Evolutionary conservation across 83 land plant species (phyloP).

Genomic region (Picea mariana): DNA sequence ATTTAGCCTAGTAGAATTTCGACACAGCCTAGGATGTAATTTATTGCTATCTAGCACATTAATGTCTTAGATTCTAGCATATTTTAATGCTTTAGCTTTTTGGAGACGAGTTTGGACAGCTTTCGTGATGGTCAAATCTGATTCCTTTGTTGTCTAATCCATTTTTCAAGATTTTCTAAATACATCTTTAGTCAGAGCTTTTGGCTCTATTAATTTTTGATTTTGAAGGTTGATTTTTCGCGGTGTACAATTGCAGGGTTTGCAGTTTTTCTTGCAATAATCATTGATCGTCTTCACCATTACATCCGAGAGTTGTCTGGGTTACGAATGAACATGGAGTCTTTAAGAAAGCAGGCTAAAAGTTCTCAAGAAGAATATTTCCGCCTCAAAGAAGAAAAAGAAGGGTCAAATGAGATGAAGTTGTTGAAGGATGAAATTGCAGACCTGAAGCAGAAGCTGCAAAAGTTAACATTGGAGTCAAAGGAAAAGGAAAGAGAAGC

Average conservation of each 20-base stretch:
- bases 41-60: no score
- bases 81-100: background rate
- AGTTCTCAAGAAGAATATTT: conserved; percentile 20
- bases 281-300: conserved; percentile 68
- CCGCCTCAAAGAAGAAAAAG: conserved; percentile 44
- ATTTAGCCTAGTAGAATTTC: no score
- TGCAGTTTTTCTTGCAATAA: conserved; percentile 45
- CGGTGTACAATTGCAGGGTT: conserved; percentile 54
- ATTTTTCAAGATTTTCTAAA: background rate
- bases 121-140: background rate
- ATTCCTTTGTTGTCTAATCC: background rate
- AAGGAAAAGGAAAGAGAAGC: conserved; percentile 49
- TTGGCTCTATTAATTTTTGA: background rate
- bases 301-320: conserved; percentile 48
- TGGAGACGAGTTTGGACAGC: background rate
- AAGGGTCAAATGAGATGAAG: conserved; percentile 50
- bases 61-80: no score
- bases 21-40: no score
- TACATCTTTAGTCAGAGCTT: background rate
- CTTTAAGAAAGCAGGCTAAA: conserved; percentile 51
- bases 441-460: conserved; percentile 40
- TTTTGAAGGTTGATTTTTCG: background rate
- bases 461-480: conserved; percentile 47
- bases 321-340: conserved; percentile 55
- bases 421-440: conserved; percentile 42